Evolutionary conservation across 495 filamentous ascomycete species (phyloP).

Genomic region (Physcia stellaris): DNA sequence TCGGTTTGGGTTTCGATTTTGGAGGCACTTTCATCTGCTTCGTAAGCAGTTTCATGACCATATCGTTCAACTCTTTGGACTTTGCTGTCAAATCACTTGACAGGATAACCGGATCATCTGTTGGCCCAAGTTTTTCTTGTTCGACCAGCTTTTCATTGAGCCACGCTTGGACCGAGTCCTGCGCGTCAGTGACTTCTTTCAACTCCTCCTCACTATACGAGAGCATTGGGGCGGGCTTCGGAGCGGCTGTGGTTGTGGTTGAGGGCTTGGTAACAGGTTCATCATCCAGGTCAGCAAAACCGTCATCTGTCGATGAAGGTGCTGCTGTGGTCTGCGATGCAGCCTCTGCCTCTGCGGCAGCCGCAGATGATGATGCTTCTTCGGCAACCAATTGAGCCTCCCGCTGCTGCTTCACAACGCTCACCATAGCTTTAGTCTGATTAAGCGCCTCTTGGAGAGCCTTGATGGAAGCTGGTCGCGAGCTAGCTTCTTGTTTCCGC

Average conservation of each 20-base stretch:
- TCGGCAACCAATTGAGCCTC: conserved; percentile 20
- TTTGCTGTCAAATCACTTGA: conserved; percentile 46
- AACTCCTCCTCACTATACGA: conserved; percentile 49
- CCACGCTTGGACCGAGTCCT: conserved; percentile 12
- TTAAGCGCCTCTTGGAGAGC: conserved; percentile 40
- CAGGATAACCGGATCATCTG: conserved; percentile 48
- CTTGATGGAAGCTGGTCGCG: conserved; percentile 48
- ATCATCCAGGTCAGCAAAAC: conserved; percentile 52
- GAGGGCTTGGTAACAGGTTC: conserved; percentile 26
- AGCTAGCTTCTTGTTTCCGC: conserved; percentile 42
- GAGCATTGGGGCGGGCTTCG: conserved; percentile 32
- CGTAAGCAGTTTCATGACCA: conserved; percentile 48
- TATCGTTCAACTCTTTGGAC: conserved; percentile 47
- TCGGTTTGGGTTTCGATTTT: background rate
- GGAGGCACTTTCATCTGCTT: conserved; percentile 34
- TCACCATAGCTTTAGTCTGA: conserved; percentile 25
- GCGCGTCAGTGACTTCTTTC: conserved; percentile 17
- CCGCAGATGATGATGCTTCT: conserved; percentile 28
- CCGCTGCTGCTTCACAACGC: conserved; percentile 12
- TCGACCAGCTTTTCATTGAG: conserved; percentile 13
- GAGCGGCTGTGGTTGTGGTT: conserved; percentile 23
- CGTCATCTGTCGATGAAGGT: conserved; percentile 26
- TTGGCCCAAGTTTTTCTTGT: conserved; percentile 34
- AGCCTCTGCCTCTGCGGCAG: conserved; percentile 24
- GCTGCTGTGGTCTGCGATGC: conserved; percentile 28